phyloP scores from a whole-genome alignment of 495 filamentous ascomycete genomes.

The Corynascus novoguineensis region DNA sequence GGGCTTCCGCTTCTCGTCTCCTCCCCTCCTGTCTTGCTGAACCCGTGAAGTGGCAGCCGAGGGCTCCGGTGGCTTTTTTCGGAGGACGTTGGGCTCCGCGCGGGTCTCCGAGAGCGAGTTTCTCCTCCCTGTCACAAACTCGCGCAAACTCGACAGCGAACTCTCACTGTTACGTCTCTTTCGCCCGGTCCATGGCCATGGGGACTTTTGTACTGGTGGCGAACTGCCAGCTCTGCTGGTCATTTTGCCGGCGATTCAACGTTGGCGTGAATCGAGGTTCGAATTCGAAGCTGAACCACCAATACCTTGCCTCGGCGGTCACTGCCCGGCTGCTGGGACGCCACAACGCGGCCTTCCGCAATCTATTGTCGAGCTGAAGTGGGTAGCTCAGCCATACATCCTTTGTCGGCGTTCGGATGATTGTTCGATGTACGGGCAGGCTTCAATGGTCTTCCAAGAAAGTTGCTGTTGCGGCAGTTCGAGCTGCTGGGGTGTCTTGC shows the following conservation, averaged over 20 bases:
- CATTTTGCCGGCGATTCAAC: neutral
- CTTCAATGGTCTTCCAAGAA: neutral
- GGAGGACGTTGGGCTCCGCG: neutral
- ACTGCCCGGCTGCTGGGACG: neutral
- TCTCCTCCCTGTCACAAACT: constrained; percentile 8
- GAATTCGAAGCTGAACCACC: neutral
- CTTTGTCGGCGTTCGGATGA: neutral
- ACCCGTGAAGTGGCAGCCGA: neutral
- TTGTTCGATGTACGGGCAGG: neutral
- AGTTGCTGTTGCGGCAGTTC: neutral
- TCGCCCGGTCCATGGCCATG: constrained; percentile 14
- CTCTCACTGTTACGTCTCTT: constrained; percentile 14
- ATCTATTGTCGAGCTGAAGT: neutral
- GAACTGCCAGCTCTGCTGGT: neutral
- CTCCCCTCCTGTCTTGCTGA: neutral
- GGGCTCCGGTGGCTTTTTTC: constrained; percentile 4
- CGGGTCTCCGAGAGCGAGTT: constrained; percentile 6
- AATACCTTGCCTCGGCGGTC: neutral
- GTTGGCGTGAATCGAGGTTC: neutral
- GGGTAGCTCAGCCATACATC: constrained; percentile 9
- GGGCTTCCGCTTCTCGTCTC: neutral
- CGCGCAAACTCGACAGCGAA: neutral
- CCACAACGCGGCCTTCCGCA: constrained; percentile 1
- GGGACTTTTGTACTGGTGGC: neutral
- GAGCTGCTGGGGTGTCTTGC: neutral